phyloP scores from a whole-genome alignment of 2,329 filamentous ascomycete genomes.

The Fusarium cyanostomum region DNA sequence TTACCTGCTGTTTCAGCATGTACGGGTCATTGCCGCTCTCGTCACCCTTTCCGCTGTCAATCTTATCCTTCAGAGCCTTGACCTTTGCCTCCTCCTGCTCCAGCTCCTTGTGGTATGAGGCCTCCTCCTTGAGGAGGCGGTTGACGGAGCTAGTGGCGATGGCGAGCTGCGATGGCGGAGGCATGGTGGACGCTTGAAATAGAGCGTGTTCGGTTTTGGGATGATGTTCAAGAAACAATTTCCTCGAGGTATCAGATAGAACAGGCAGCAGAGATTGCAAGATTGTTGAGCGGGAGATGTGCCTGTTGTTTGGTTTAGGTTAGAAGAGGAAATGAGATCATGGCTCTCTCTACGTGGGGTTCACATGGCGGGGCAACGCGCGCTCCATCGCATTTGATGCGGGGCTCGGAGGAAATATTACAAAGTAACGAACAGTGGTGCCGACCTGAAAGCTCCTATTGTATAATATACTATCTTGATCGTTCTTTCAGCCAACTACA shows the following conservation, averaged over 20 bases:
- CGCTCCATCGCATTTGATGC: conserved; percentile 8
- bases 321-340: conserved; percentile 43
- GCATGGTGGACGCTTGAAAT: conserved; percentile 63
- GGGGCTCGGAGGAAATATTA: not conserved
- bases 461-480: conserved; percentile 18
- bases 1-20: conserved; percentile 86
- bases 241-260: not conserved
- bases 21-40: conserved; percentile 81
- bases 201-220: too few species aligned
- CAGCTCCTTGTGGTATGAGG: conserved; percentile 88
- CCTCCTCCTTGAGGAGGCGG: conserved; percentile 91
- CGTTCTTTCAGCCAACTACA: conserved; percentile 19
- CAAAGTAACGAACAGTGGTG: not conserved
- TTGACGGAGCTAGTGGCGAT: conserved; percentile 83
- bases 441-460: conserved; percentile 3
- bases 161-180: conserved; percentile 76
- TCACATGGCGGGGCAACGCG: conserved; percentile 39
- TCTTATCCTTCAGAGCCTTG: conserved; percentile 71
- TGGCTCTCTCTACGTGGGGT: conserved; percentile 37
- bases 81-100: conserved; percentile 77
- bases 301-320: conserved; percentile 33
- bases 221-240: too few species aligned
- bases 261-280: conserved; percentile 7
- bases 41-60: conserved; percentile 58
- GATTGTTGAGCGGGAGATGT: conserved; percentile 18